These are phyloP conservation scores for Saccharomycopsis fibuligera DNA, from an alignment of 805 yeast genomes.

Conservation along the genomic window DNA sequence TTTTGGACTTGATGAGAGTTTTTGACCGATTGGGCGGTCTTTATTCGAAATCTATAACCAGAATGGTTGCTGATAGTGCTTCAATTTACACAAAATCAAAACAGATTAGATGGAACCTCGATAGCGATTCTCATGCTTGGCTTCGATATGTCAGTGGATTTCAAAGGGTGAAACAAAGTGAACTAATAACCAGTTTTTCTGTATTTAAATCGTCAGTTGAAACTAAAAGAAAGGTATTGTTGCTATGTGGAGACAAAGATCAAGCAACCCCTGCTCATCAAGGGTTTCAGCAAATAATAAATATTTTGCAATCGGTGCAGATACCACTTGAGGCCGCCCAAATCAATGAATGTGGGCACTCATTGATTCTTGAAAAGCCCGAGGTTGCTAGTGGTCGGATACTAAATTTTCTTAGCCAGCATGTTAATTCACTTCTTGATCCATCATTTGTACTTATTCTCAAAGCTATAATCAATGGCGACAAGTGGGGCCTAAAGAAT, in stretches of 20 bases:
- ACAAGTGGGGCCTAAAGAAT: constrained; percentile 76
- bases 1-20: constrained; percentile 51
- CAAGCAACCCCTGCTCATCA: constrained; percentile 42
- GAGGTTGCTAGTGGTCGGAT: constrained; percentile 57
- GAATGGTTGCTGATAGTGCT: constrained; percentile 38
- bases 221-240: constrained; percentile 40
- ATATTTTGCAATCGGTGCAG: constrained; percentile 17
- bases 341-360: constrained; percentile 52
- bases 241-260: constrained; percentile 57
- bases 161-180: constrained; percentile 35
- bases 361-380: constrained; percentile 56
- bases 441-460: constrained; percentile 67
- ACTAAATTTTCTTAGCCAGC: constrained; percentile 46
- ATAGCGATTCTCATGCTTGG: constrained; percentile 48
- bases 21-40: constrained; percentile 61
- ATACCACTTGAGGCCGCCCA: constrained; percentile 27
- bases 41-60: constrained; percentile 49
- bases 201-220: constrained; percentile 26
- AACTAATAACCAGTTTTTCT: constrained; percentile 36
- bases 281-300: constrained; percentile 31
- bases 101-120: constrained; percentile 69
- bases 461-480: constrained; percentile 56
- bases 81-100: constrained; percentile 30
- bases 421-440: constrained; percentile 48
- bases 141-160: constrained; percentile 49